These are phyloP conservation scores for Quercus dentata DNA, from an alignment of 306 rosid species.

Conservation along the genomic window DNA sequence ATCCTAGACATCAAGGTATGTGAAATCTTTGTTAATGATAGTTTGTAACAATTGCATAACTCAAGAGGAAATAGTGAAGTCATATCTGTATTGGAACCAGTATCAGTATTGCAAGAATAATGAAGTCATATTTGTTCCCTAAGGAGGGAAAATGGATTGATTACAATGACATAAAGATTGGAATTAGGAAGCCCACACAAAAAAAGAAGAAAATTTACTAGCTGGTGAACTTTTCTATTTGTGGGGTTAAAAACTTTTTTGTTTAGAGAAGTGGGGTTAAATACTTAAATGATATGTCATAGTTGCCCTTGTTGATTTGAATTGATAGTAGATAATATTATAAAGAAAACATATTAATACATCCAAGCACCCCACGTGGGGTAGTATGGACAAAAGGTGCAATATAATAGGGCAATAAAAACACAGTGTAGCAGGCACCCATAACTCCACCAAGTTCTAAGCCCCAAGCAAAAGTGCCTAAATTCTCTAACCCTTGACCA, in stretches of 20 bases:
- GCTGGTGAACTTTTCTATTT: neutral
- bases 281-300: neutral
- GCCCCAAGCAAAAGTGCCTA: conserved; percentile 7
- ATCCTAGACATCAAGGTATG: too few species aligned
- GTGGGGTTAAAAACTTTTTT: neutral
- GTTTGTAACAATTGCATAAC: too few species aligned
- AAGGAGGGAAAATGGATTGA: neutral
- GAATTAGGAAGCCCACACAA: neutral
- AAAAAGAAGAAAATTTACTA: neutral
- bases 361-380: neutral
- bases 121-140: neutral
- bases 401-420: neutral
- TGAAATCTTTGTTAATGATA: too few species aligned
- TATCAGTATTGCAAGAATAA: too few species aligned
- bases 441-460: neutral
- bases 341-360: neutral
- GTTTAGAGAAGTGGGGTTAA: too few species aligned
- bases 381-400: neutral
- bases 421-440: neutral
- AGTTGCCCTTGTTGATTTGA: neutral
- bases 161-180: neutral
- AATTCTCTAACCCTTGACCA: conserved; percentile 7
- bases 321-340: neutral
- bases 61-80: too few species aligned
- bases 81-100: too few species aligned